Conservation (phyloP, 2,329 filamentous ascomycete species). For the Trichoderma sp. region DNA sequence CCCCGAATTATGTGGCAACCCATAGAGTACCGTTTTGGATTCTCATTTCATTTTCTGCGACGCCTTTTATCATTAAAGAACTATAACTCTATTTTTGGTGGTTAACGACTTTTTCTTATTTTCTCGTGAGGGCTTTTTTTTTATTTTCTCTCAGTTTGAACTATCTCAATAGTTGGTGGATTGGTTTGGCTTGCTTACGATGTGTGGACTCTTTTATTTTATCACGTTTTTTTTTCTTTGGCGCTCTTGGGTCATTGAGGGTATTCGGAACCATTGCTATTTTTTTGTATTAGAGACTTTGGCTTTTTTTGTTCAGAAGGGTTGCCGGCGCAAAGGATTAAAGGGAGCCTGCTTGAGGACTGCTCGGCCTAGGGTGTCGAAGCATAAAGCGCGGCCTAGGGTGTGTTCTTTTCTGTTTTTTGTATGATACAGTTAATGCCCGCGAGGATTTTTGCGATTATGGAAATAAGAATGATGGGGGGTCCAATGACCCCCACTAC, state of each 20-base stretch:
- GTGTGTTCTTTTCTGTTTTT: slow-evolving; percentile 1
- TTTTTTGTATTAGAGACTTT: slow-evolving; percentile 16
- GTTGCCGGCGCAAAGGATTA: slow-evolving; percentile 18
- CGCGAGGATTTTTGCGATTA: slow-evolving; percentile 9
- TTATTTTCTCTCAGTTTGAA: neutral
- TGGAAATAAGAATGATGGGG: slow-evolving; percentile 13
- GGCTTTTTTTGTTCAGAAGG: slow-evolving; percentile 4
- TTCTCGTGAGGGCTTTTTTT: neutral
- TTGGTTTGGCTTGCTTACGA: slow-evolving; percentile 3
- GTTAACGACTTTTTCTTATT: slow-evolving; percentile 11
- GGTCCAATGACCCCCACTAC: neutral
- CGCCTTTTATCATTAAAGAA: neutral
- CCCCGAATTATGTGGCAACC: neutral
- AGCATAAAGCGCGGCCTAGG: slow-evolving; percentile 21
- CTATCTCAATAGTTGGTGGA: neutral
- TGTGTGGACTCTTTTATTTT: neutral
- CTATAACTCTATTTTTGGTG: slow-evolving; percentile 10
- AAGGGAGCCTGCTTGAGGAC: slow-evolving; percentile 16
- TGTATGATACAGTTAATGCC: slow-evolving; percentile 22
- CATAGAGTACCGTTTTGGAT: slow-evolving; percentile 21
- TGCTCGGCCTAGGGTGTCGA: slow-evolving; percentile 13
- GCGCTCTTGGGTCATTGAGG: neutral
- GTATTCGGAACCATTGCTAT: slow-evolving; percentile 5
- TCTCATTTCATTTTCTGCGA: slow-evolving; percentile 13
- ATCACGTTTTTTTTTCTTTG: slow-evolving; percentile 7